Percentiles rank a stretch among this genome's conserved stretches.
Evolutionary conservation across 192 early-diverging fungal genomes (phyloP).

Genomic region (Lobulomyces angularis): DNA sequence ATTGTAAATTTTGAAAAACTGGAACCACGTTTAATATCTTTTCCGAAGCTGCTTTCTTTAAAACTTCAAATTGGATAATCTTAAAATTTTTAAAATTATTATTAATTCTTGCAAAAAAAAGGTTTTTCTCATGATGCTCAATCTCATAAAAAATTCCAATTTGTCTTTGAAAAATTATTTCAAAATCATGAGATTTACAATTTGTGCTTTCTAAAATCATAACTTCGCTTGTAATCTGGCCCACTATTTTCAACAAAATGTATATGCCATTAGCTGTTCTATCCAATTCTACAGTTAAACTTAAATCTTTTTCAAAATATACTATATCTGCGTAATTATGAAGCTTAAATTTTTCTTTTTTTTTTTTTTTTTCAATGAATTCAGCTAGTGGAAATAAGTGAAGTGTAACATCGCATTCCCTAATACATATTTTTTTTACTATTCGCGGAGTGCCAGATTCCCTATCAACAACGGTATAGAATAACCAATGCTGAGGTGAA

Average conservation of each 20-base stretch:
- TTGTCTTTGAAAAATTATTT: not conserved
- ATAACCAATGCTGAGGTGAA: constrained; percentile 11
- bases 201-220: not conserved
- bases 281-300: constrained; percentile 19
- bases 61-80: not conserved
- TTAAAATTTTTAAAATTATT: not conserved
- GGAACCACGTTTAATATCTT: constrained; percentile 1
- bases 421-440: constrained; percentile 6
- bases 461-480: constrained; percentile 23
- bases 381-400: too few relatives aligned
- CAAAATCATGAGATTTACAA: constrained; percentile 11
- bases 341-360: not conserved
- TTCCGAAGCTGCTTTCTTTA: not conserved
- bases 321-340: constrained; percentile 4
- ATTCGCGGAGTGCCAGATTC: constrained; percentile 17
- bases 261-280: constrained; percentile 12
- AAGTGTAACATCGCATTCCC: constrained; percentile 11
- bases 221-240: constrained; percentile 13
- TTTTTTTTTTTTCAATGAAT: too few relatives aligned
- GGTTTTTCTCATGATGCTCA: too few relatives aligned
- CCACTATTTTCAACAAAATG: constrained; percentile 9
- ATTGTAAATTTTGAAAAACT: not conserved
- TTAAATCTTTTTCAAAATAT: constrained; percentile 19
- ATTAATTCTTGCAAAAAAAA: constrained; percentile 1
- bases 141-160: too few relatives aligned